Percentiles rank a stretch among this genome's conserved stretches.
These are phyloP conservation scores for Nepenthes gracilis DNA, from an alignment of 148 eudicot genomes.

Conservation along the genomic window DNA sequence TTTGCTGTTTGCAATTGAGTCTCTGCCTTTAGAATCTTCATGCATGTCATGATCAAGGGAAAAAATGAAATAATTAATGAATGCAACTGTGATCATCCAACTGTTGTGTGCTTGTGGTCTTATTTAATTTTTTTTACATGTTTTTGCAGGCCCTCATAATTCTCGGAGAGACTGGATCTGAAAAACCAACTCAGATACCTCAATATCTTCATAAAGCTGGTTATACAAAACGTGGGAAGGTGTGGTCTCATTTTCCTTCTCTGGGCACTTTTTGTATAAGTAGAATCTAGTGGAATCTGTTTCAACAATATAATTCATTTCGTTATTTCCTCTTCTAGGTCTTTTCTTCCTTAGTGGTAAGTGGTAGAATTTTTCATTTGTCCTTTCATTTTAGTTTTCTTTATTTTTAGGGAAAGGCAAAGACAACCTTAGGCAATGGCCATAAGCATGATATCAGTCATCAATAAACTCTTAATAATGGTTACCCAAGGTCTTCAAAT, in stretches of 20 bases:
- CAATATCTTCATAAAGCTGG: conserved; percentile 79
- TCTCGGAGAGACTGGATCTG: conserved; percentile 81
- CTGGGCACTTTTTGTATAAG: neutral
- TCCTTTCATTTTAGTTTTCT: too few species aligned
- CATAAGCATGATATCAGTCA: too few species aligned
- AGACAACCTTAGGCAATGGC: too few species aligned
- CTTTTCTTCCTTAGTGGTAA: neutral
- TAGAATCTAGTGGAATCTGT: neutral
- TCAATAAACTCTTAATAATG: too few species aligned
- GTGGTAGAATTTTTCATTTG: neutral
- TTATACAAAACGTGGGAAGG: conserved; percentile 55
- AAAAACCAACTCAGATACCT: conserved; percentile 78
- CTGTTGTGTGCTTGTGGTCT: conserved; percentile 1
- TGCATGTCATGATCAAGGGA: too few species aligned
- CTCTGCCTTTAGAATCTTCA: too few species aligned
- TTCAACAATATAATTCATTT: too few species aligned
- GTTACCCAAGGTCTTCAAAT: too few species aligned
- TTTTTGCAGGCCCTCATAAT: conserved; percentile 49
- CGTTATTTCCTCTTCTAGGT: neutral
- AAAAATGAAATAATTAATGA: too few species aligned
- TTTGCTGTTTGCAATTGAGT: too few species aligned
- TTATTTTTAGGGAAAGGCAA: too few species aligned
- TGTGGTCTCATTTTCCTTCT: conserved; percentile 9
- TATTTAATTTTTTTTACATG: neutral
- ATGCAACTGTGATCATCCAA: neutral